A percentile compares a stretch with the other conserved stretches of the same genome.
These are phyloP conservation scores for Lonicera japonica DNA, from an alignment of 129 eudicot genomes.

Conservation along the genomic window DNA sequence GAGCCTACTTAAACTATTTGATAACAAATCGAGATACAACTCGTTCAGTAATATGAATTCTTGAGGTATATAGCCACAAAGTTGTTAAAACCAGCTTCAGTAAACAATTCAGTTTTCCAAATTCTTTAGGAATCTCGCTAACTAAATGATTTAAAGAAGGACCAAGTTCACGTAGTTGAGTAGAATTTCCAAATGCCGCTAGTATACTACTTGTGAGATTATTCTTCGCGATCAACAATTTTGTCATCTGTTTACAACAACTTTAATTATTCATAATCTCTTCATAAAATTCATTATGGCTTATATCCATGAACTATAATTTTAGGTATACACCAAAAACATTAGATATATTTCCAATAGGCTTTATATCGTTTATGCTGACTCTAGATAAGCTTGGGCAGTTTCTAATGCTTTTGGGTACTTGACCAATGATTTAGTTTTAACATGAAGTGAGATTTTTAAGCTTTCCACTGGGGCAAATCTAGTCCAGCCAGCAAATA, in stretches of 20 bases:
- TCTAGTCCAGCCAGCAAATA: slow-evolving; percentile 21
- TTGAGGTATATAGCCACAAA: slow-evolving; percentile 21
- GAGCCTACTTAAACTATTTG: slow-evolving; percentile 16
- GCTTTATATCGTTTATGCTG: slow-evolving; percentile 9
- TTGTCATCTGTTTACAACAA: slow-evolving; percentile 22
- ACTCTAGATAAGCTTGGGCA: slow-evolving; percentile 25
- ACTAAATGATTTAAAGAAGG: too few species aligned
- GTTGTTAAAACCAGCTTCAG: too few species aligned
- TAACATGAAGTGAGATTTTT: slow-evolving; percentile 5
- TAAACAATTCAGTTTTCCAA: too few species aligned
- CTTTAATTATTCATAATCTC: slow-evolving; percentile 24
- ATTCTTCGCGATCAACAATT: slow-evolving; percentile 13
- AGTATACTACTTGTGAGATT: too few species aligned
- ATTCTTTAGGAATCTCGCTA: too few species aligned
- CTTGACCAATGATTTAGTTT: slow-evolving; percentile 21
- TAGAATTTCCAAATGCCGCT: too few species aligned
- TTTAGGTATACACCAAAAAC: slow-evolving; percentile 34
- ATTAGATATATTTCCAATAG: too few species aligned
- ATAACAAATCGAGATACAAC: slow-evolving; percentile 21
- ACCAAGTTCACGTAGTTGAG: too few species aligned
- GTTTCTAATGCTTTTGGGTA: slow-evolving; percentile 25
- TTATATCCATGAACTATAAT: slow-evolving; percentile 12
- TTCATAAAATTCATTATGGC: slow-evolving; percentile 27
- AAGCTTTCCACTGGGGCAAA: slow-evolving; percentile 28
- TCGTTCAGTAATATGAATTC: slow-evolving; percentile 21